Evolutionary conservation across 2,329 filamentous ascomycete genomes (phyloP), one percentile per base, ranked within the genome.

Genomic region (Byssochlamys sp.): DNA sequence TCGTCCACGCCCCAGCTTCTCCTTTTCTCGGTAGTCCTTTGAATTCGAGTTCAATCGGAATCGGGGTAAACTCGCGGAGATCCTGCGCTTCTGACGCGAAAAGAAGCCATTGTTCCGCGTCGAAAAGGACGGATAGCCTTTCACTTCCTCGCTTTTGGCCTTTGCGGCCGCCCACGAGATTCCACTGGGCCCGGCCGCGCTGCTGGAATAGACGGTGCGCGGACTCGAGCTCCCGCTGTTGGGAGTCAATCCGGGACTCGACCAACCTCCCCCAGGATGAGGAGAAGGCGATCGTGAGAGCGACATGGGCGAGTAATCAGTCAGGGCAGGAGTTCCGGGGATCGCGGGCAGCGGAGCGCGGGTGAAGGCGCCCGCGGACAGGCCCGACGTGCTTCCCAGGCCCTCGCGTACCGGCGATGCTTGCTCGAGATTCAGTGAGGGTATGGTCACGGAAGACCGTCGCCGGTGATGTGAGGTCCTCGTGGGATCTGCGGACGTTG

Each of bases 251-350:
- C 86, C 89, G 57, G 88, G 90, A 75, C 87, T 94, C 57, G 89
- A 85, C 91, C 92, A 96, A 66, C 91, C 91, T 69, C 90, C 90
- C 67, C 88, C 88, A 60, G 85, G 87, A 61, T 85, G 82, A 61
- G 91, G 92, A 57, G 90, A 96, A 54, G 91, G 90, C 69, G 90
- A 95, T 75, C 90, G 85, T 64, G 91, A 94, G 61, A 92, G 77
- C 64, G 89, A 89, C 91, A 96, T 96, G 67, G 65, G 62, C 61
- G 77, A 75, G 63, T 74, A 68, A 65, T 76, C 79, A 50, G 84
- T 80, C 55, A 80, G 85, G 68, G 82, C 80, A 82, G 72, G 58
- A 39, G 69, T 81, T 81, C 81, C 82, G 66, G 80, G 78, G 65
- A 85, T 80, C 33, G 83, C 78, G 60, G 81, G 79, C 56, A 84